Percentiles rank a stretch among this genome's conserved stretches.
Conservation (phyloP, 208 protist genomes). For the Crithidia acanthocephali region DNA sequence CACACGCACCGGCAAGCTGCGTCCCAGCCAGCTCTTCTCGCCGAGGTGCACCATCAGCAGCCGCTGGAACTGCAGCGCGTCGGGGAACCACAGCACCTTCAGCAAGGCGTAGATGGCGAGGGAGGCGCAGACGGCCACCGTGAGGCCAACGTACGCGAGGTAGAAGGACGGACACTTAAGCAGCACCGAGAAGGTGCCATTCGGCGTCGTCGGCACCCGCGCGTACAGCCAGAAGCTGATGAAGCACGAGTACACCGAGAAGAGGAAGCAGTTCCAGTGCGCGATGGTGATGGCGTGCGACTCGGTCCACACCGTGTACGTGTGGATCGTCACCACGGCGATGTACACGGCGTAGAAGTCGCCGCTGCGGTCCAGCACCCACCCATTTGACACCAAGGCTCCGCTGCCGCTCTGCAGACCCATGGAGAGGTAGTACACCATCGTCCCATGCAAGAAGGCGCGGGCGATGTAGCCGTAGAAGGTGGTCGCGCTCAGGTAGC, state of each 20-base stretch:
- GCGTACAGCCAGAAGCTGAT: slow-evolving; percentile 52
- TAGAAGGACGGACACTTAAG: slow-evolving; percentile 63
- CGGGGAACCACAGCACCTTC: slow-evolving; percentile 72
- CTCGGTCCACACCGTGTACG: slow-evolving; percentile 81
- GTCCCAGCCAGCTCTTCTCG: slow-evolving; percentile 16
- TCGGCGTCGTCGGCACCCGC: slow-evolving; percentile 28
- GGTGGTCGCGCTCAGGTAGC: slow-evolving; percentile 69
- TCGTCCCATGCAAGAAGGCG: slow-evolving; percentile 73
- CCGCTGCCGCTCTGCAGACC: slow-evolving; percentile 37
- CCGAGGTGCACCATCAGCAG: slow-evolving; percentile 30
- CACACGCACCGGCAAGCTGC: slow-evolving; percentile 15
- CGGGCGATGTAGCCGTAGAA: slow-evolving; percentile 84
- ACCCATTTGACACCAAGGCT: slow-evolving; percentile 39
- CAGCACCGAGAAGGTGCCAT: slow-evolving; percentile 58
- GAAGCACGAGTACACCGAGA: slow-evolving; percentile 70
- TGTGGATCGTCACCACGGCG: slow-evolving; percentile 82
- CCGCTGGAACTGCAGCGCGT: slow-evolving; percentile 68
- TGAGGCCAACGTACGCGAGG: slow-evolving; percentile 51
- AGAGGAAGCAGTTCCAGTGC: slow-evolving; percentile 68
- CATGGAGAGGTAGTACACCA: slow-evolving; percentile 70
- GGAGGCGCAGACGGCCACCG: slow-evolving; percentile 44
- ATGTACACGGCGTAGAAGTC: slow-evolving; percentile 86
- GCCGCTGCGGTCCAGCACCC: slow-evolving; percentile 57
- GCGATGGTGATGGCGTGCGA: slow-evolving; percentile 78
- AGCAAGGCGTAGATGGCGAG: slow-evolving; percentile 53